Evolutionary conservation across 169 alveolate genomes (phyloP).

Genomic region (Plasmodium billcollinsi): DNA sequence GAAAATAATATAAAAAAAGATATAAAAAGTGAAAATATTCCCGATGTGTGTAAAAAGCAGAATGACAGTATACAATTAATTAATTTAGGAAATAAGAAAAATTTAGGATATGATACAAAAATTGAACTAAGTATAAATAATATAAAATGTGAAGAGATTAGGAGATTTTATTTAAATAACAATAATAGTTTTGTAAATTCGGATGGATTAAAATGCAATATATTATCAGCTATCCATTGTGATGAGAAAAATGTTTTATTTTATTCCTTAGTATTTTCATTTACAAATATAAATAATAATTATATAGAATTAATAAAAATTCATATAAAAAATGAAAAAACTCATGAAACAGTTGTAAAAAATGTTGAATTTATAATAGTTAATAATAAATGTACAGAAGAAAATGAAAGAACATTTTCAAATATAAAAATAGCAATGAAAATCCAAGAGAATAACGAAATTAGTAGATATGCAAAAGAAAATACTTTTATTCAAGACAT

Average conservation of each 20-base stretch:
- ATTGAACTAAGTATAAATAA: constrained; percentile 5
- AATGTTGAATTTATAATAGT: neutral
- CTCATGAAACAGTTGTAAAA: constrained; percentile 18
- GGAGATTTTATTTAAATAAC: constrained; percentile 22
- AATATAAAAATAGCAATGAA: constrained; percentile 35
- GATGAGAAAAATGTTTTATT: constrained; percentile 14
- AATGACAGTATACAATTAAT: constrained; percentile 4
- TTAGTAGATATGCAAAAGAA: constrained; percentile 22
- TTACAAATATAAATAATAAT: constrained; percentile 21
- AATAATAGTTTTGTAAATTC: constrained; percentile 21
- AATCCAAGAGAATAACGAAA: constrained; percentile 24
- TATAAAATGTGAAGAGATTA: constrained; percentile 11
- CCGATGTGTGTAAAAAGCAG: neutral
- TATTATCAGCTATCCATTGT: constrained; percentile 31
- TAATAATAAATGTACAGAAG: neutral
- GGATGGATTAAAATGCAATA: constrained; percentile 43
- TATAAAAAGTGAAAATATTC: neutral
- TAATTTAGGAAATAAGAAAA: neutral
- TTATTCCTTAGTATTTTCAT: constrained; percentile 33
- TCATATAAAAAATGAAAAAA: constrained; percentile 15
- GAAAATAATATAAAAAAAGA: neutral
- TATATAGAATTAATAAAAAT: constrained; percentile 16
- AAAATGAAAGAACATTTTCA: constrained; percentile 6
- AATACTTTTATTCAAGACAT: constrained; percentile 30
- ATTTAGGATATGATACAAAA: neutral